Evolutionary conservation across 2,329 filamentous ascomycete species (phyloP), one percentile per base, ranked within the genome.

Genomic region (Mariannaea elegans): DNA sequence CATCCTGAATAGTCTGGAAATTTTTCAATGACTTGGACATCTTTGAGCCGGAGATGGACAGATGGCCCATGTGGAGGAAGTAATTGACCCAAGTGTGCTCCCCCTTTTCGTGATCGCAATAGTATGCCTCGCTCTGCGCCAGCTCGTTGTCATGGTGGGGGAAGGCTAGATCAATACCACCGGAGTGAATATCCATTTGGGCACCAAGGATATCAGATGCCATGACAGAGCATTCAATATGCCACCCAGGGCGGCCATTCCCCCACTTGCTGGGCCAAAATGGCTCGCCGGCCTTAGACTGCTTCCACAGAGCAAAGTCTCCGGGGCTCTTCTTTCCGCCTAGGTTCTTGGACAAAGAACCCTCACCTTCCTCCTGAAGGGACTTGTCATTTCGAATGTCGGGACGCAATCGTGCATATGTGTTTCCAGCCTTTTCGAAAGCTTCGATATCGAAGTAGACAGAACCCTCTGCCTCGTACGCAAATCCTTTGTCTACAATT

Each of bases 21-120:
- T 97, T 98, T 81, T 98, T 97, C 57, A 98, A 78, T 14, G 89
- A 93, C 77, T 98, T 98, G 57, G 90, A 94, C 94, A 98, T 98
- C 76, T 98, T 98, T 19, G 89, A 92, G 0, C 94, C 94, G 23
- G 90, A 87, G 57, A 98, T 97, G 6, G 76, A 78, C 46, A 97
- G 78, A 74, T 98, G 94, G 0, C 94, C 94, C 90, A 96, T 97
- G 73, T 97, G 94, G 14, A 97, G 74, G 78, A 97, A 98, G 78
- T 97, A 97, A 73, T 95, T 97, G 49, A 97, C 91, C 94, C 94
- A 97, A 60, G 92, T 92, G 67, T 86, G 83, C 67, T 83, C 81
- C 45, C 75, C 78, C 73, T 83, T 82, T 36, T 72, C 76, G 54
- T 81, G 75, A 38, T 82, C 70, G 69, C 79, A 82, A 69, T 92